Percentiles rank a stretch among this genome's conserved stretches.
Conservation (phyloP, 352 stramenopile species). For the Phytophthora constricta region DNA sequence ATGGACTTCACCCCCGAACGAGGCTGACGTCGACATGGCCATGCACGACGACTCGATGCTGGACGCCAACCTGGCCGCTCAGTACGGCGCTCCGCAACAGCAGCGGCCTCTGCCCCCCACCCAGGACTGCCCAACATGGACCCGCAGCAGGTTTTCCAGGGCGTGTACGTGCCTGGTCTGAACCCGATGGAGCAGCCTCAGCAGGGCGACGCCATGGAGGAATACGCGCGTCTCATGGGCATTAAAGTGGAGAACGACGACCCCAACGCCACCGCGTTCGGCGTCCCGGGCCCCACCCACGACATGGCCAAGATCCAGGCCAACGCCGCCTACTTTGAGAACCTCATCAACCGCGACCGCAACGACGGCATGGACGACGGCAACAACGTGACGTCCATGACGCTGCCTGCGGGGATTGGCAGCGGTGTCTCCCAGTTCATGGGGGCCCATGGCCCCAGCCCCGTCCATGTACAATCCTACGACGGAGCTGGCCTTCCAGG, state of each 20-base stretch:
- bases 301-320: slow-evolving; percentile 78
- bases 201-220: slow-evolving; percentile 68
- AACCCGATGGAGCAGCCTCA: slow-evolving; percentile 57
- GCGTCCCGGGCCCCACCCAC: slow-evolving; percentile 42
- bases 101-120: slow-evolving; percentile 15
- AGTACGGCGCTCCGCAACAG: slow-evolving; percentile 47
- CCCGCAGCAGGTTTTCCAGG: slow-evolving; percentile 40
- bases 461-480: slow-evolving; percentile 54
- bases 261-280: slow-evolving; percentile 40
- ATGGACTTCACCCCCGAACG: slow-evolving; percentile 68
- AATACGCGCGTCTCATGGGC: slow-evolving; percentile 84
- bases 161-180: slow-evolving; percentile 56
- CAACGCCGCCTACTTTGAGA: slow-evolving; percentile 86
- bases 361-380: slow-evolving; percentile 49
- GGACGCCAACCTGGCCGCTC: slow-evolving; percentile 50
- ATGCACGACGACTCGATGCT: slow-evolving; percentile 77
- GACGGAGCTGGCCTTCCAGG: slow-evolving; percentile 68
- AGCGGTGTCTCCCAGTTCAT: slow-evolving; percentile 64
- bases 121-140: slow-evolving; percentile 19
- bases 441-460: slow-evolving; percentile 31
- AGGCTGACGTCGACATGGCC: slow-evolving; percentile 75
- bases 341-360: slow-evolving; percentile 69
- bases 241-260: slow-evolving; percentile 79
- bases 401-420: slow-evolving; percentile 67
- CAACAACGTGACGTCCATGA: slow-evolving; percentile 71